phyloP scores from a whole-genome alignment of 2,329 filamentous ascomycete species.

The Penicillium hesseltinei region DNA sequence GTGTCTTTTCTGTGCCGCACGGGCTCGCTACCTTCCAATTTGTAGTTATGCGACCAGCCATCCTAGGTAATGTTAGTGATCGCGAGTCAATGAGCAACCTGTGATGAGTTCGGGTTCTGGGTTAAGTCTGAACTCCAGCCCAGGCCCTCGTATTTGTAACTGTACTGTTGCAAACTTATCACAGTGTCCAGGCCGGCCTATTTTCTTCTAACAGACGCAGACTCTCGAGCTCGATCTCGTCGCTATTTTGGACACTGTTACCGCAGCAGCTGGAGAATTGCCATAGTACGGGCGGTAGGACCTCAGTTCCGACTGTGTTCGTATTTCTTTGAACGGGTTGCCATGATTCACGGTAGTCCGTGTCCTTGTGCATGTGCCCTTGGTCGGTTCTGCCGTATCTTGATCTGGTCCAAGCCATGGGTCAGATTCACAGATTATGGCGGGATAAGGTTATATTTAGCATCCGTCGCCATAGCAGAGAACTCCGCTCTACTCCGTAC shows the following conservation, averaged over 20 bases:
- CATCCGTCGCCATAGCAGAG: background rate
- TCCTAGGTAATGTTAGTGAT: conserved; percentile 59
- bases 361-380: conserved; percentile 63
- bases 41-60: conserved; percentile 57
- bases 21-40: conserved; percentile 54
- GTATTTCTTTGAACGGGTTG: conserved; percentile 56
- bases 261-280: conserved; percentile 57
- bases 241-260: conserved; percentile 35
- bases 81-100: background rate
- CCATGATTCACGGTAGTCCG: conserved; percentile 60
- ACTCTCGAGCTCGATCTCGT: conserved; percentile 44
- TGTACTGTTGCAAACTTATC: background rate
- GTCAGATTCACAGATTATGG: background rate
- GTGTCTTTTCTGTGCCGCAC: conserved; percentile 58
- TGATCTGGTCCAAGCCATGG: background rate
- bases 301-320: conserved; percentile 57
- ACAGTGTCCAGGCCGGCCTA: background rate
- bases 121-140: background rate
- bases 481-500: background rate
- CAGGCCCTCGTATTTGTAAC: background rate
- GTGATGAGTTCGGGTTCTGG: background rate
- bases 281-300: conserved; percentile 59
- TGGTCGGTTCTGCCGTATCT: background rate
- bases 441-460: background rate
- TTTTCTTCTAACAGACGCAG: background rate